phyloP scores from a whole-genome alignment of 805 yeast genomes.

The Myxozyma lipomycoides region DNA sequence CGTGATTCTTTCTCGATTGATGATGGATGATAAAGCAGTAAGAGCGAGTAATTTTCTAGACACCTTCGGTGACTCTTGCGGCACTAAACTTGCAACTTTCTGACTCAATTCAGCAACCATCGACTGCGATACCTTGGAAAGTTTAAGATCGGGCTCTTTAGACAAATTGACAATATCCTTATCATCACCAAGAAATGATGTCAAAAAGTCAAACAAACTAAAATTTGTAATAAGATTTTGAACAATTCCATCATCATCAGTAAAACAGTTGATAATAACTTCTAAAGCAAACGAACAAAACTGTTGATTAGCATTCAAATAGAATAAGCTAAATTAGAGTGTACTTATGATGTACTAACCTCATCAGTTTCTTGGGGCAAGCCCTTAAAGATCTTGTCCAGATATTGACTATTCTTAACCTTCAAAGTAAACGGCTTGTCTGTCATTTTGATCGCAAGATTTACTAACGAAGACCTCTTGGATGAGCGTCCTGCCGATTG shows the following conservation, averaged over 20 bases:
- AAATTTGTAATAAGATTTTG: slow-evolving; percentile 7
- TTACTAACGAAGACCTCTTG: slow-evolving; percentile 14
- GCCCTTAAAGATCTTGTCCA: slow-evolving; percentile 6
- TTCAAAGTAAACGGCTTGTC: slow-evolving; percentile 18
- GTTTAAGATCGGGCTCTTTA: neutral
- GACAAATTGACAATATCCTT: neutral
- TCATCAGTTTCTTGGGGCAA: slow-evolving; percentile 1
- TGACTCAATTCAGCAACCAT: slow-evolving; percentile 12
- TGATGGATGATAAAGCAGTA: slow-evolving; percentile 7
- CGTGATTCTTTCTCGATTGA: slow-evolving; percentile 1
- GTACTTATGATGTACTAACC: slow-evolving; percentile 1
- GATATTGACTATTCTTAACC: slow-evolving; percentile 21
- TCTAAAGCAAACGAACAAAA: slow-evolving; percentile 16
- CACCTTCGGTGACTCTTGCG: slow-evolving; percentile 2
- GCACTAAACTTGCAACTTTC: neutral
- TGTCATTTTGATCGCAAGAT: slow-evolving; percentile 19
- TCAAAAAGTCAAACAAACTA: slow-evolving; percentile 4
- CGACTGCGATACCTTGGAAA: neutral
- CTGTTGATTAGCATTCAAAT: neutral
- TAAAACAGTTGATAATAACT: slow-evolving; percentile 6
- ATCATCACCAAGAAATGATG: slow-evolving; percentile 5
- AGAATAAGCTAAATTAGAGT: neutral
- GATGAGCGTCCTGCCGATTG: slow-evolving; percentile 7
- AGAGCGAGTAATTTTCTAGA: slow-evolving; percentile 13
- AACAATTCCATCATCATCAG: slow-evolving; percentile 20